These are phyloP conservation scores for Acacia crassicarpa DNA, from an alignment of 306 rosid species.

Conservation along the genomic window DNA sequence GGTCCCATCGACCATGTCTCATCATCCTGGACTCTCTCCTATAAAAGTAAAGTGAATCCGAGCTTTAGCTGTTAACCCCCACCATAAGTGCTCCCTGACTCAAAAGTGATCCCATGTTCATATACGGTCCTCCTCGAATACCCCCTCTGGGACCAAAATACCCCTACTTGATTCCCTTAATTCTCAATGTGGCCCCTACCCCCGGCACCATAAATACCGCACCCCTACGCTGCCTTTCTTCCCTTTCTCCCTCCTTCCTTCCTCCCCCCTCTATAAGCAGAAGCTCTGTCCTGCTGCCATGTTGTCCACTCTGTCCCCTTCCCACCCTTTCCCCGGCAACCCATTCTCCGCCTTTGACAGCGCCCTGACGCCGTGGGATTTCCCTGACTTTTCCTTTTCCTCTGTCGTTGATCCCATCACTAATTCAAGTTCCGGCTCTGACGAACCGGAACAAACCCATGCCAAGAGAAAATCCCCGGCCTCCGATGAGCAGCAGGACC, in stretches of 20 bases:
- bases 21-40: not conserved
- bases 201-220: slow-evolving; percentile 42
- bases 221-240: slow-evolving; percentile 58
- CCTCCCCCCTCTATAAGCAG: slow-evolving; percentile 28
- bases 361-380: slow-evolving; percentile 57
- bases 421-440: slow-evolving; percentile 49
- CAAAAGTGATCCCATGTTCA: slow-evolving; percentile 55
- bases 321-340: slow-evolving; percentile 43
- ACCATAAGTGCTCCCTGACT: slow-evolving; percentile 68
- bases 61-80: slow-evolving; percentile 35
- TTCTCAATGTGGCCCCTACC: slow-evolving; percentile 1
- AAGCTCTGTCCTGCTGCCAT: slow-evolving; percentile 40
- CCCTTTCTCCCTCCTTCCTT: slow-evolving; percentile 77
- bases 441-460: slow-evolving; percentile 41
- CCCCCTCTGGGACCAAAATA: slow-evolving; percentile 13
- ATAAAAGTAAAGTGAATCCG: slow-evolving; percentile 23
- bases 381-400: slow-evolving; percentile 26
- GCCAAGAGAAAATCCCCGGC: slow-evolving; percentile 25
- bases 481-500: slow-evolving; percentile 16
- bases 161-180: slow-evolving; percentile 9
- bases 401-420: slow-evolving; percentile 22
- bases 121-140: slow-evolving; percentile 2
- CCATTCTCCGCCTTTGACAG: slow-evolving; percentile 48
- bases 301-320: slow-evolving; percentile 50
- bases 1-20: slow-evolving; percentile 51